Evolutionary conservation across 2,329 filamentous ascomycete genomes (phyloP), one percentile per base, ranked within the genome.

Genomic region (Fusarium sp.): DNA sequence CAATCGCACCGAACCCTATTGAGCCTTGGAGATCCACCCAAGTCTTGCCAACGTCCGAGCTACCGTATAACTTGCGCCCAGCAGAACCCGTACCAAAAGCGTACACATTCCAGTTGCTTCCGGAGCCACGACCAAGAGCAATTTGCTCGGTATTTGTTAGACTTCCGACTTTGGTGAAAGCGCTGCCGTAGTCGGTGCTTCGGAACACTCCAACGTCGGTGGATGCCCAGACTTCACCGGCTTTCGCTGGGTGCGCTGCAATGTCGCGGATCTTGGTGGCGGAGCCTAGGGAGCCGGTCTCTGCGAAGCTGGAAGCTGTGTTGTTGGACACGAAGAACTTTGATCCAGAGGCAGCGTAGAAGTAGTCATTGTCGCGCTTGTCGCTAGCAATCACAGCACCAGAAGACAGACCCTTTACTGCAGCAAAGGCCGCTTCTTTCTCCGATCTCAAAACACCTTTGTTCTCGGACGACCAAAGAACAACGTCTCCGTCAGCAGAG

Each of bases 141-240:
- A 85, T 76, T 45, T 82, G 77, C 28, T 82, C 75, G 2, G 80
- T 81, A 57, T 79, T 75, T 4, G 73, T 80, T 19, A 84, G 64
- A 0, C 74, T 69, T 7, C 78, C 77, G 0, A 80, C 69, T 24
- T 79, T 73, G 0, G 79, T 77, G 65, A 87, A 88, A 2, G 79
- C 80, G 6, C 74, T 71, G 7, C 85, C 86, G 34, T 77, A 86
- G 72, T 88, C 74, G 7, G 80, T 83, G 11, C 83, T 86, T 67
- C 82, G 82, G 77, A 85, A 88, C 46, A 89, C 74, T 7, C 86
- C 86, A 0, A 70, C 76, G 52, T 87, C 79, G 0, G 86, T 87
- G 2, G 85, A 86, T 3, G 85, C 85, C 75, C 83, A 86, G 46
- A 92, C 82, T 46, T 88, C 85, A 14, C 90, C 89, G 0, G 86